Base-by-base conservation (phyloP, 1,284 basidiomycete species). In the Puccinia polysora region DNA sequence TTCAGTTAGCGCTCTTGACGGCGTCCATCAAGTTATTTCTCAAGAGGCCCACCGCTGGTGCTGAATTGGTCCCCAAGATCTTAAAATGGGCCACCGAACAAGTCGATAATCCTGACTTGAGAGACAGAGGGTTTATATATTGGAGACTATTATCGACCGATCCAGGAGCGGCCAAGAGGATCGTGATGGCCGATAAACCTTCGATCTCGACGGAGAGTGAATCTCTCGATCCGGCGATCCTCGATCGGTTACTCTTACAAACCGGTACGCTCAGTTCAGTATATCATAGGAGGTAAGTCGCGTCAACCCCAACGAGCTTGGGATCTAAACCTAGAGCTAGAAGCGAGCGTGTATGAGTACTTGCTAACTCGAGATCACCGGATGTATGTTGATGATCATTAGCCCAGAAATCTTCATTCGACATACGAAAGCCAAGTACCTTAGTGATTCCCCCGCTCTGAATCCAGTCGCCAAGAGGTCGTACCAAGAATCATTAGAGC, bases 61-160 rank as follows among this genome's bases (percentile, higher is more conserved):
- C 95, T 78, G 87, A 88, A 70, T 84, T 98, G 36, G 93, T 98
- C 0, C 92, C 94, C 80, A 93, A 92, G 77, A 90, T 98, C 12
- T 83, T 99, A 45, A 97, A 97, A 80, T 94, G 91, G 87, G 89
- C 93, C 15, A 98, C 96, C 2, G 96, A 98, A 80, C 90, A 97
- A 76, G 87, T 95, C 71, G 95, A 97, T 80, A 97, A 96, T 78
- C 94, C 96, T 5, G 96, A 99, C 82, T 83, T 97, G 50, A 86
- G 96, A 36, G 96, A 99, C 81, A 85, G 96, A 74, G 96, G 95
- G 0, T 98, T 95, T 83, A 97, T 99, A 89, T 99, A 98, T 82
- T 98, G 95, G 95, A 87, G 96, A 58, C 84, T 99, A 81, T 84
- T 98, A 45, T 95, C 95, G 0, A 89, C 93, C 76, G 93, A 97